phyloP scores from a whole-genome alignment of 2,329 filamentous ascomycete species.

The Talaromyces sp. region DNA sequence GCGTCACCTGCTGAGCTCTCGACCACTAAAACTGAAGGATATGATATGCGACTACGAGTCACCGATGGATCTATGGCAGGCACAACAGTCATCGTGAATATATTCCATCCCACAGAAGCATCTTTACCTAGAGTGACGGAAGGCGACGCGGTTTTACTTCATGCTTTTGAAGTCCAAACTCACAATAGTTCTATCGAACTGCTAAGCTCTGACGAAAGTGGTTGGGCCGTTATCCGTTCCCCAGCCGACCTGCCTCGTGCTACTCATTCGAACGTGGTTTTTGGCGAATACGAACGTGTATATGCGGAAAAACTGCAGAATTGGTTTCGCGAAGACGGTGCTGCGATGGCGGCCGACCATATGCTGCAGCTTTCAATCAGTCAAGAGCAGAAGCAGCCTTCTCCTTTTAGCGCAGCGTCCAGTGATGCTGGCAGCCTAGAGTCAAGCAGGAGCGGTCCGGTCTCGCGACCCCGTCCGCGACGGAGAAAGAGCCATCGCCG shows the following conservation, averaged over 20 bases:
- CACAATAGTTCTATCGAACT: slow-evolving; percentile 38
- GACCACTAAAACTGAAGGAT: slow-evolving; percentile 36
- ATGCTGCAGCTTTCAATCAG: slow-evolving; percentile 32
- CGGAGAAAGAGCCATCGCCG: slow-evolving; percentile 28
- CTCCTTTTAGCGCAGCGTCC: slow-evolving; percentile 19
- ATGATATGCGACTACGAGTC: slow-evolving; percentile 37
- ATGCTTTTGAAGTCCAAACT: slow-evolving; percentile 43
- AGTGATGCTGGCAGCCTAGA: slow-evolving; percentile 33
- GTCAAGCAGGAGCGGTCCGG: slow-evolving; percentile 15
- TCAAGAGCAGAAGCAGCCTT: slow-evolving; percentile 23
- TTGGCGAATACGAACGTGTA: slow-evolving; percentile 32
- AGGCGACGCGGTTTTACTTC: slow-evolving; percentile 42
- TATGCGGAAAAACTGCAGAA: slow-evolving; percentile 32
- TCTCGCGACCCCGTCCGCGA: slow-evolving; percentile 24
- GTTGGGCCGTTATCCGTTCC: slow-evolving; percentile 44
- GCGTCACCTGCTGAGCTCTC: slow-evolving; percentile 29
- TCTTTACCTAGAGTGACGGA: slow-evolving; percentile 34
- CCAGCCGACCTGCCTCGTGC: slow-evolving; percentile 26
- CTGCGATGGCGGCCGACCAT: slow-evolving; percentile 31
- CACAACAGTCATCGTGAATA: slow-evolving; percentile 35
- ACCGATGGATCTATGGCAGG: slow-evolving; percentile 43
- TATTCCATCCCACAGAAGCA: slow-evolving; percentile 38
- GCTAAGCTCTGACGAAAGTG: slow-evolving; percentile 38
- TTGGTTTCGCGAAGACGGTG: slow-evolving; percentile 39
- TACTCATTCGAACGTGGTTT: slow-evolving; percentile 38